Evolutionary conservation across 345 rosid genomes (phyloP).

Genomic region (Citrus cavaleriei): DNA sequence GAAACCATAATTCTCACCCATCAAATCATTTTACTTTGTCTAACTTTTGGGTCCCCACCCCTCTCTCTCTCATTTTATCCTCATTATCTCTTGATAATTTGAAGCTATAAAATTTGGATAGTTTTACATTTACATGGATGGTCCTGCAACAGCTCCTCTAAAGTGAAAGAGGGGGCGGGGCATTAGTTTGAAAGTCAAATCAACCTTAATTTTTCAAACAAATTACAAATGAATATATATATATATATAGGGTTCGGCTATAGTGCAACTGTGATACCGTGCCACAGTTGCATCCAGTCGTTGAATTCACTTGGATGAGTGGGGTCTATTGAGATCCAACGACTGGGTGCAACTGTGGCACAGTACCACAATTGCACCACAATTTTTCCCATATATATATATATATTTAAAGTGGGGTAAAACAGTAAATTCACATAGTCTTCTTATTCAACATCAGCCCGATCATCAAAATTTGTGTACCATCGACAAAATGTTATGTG

Average conservation of each 20-base stretch:
- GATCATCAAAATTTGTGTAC: slow-evolving; percentile 1
- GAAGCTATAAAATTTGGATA: background rate
- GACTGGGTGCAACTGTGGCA: too few species aligned
- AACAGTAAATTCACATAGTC: background rate
- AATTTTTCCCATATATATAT: too few species aligned
- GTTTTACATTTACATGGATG: background rate
- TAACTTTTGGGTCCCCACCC: background rate
- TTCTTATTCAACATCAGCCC: background rate
- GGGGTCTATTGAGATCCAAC: too few species aligned
- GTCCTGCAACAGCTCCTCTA: slow-evolving; percentile 3
- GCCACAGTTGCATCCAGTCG: fast-evolving
- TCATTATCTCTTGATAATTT: slow-evolving; percentile 21
- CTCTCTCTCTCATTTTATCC: background rate
- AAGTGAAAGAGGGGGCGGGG: background rate
- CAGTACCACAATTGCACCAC: too few species aligned
- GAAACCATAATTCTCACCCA: slow-evolving; percentile 23
- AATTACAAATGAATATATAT: background rate
- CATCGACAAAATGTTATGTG: slow-evolving; percentile 12
- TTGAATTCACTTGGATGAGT: too few species aligned
- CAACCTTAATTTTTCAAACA: background rate
- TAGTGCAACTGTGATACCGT: too few species aligned
- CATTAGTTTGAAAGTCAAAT: slow-evolving; percentile 4
- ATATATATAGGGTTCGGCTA: too few species aligned
- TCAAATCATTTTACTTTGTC: slow-evolving; percentile 17
- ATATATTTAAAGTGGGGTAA: too few species aligned